Evolutionary conservation across 2,329 filamentous ascomycete species (phyloP).

Genomic region (Tolypocladium album): DNA sequence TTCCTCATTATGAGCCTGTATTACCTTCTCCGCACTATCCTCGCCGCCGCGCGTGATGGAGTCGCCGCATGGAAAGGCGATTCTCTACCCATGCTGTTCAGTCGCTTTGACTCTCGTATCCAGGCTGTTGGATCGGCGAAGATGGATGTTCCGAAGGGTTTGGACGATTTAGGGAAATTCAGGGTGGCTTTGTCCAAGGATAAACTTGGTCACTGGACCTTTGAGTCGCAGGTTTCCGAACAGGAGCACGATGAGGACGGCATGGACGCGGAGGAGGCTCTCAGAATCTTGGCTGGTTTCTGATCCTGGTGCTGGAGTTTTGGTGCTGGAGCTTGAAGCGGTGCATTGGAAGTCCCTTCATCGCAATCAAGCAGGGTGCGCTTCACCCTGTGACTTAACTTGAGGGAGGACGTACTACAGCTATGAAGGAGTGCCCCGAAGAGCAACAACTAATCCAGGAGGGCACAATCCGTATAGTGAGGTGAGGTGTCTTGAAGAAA

Average conservation of each 20-base stretch:
- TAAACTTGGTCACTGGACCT: conserved; percentile 24
- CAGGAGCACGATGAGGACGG: not conserved
- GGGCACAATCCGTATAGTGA: not conserved
- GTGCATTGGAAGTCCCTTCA: not conserved
- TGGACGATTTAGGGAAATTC: conserved; percentile 21
- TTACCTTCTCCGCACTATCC: conserved; percentile 24
- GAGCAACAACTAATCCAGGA: not conserved
- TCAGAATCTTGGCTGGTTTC: not conserved
- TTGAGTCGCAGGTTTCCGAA: conserved; percentile 10
- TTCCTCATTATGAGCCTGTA: conserved; percentile 22
- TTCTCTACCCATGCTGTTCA: conserved; percentile 27
- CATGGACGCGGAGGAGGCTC: not conserved
- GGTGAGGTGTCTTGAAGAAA: not conserved
- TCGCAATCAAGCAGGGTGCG: not conserved
- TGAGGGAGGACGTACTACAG: not conserved
- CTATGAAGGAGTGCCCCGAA: not conserved
- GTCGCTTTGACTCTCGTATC: conserved; percentile 21
- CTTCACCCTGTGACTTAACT: not conserved
- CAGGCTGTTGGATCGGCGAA: conserved; percentile 17
- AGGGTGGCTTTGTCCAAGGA: conserved; percentile 22
- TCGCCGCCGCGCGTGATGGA: conserved; percentile 20
- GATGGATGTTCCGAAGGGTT: conserved; percentile 24
- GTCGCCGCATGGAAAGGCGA: conserved; percentile 27
- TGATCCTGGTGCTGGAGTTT: too few species aligned
- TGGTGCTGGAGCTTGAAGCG: not conserved